Conservation (phyloP, 768 basidiomycete genomes). For the Termitomyces sp. region DNA sequence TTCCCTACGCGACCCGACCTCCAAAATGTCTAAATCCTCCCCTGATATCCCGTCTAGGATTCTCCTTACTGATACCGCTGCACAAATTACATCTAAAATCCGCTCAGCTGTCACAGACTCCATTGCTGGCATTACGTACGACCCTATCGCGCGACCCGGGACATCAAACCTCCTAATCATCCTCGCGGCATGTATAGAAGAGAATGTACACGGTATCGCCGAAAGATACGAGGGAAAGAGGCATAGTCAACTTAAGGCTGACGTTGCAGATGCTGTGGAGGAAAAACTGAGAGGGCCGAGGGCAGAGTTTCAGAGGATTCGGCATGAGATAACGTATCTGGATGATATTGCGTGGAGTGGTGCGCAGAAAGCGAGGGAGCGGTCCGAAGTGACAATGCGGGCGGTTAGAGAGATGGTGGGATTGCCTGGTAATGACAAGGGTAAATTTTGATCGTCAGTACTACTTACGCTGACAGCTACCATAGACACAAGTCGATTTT, state of each 20-base stretch:
- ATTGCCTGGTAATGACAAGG: conserved; percentile 12
- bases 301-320: conserved; percentile 60
- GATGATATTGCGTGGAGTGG: conserved; percentile 58
- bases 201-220: conserved; percentile 39
- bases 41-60: conserved; percentile 77
- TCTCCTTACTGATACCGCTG: conserved; percentile 69
- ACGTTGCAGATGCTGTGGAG: conserved; percentile 70
- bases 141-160: conserved; percentile 76
- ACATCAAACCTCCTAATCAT: conserved; percentile 79
- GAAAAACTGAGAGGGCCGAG: conserved; percentile 62
- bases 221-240: conserved; percentile 46
- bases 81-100: conserved; percentile 63
- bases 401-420: conserved; percentile 70
- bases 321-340: conserved; percentile 55
- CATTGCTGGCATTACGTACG: conserved; percentile 65
- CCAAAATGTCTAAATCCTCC: conserved; percentile 96
- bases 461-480: not conserved
- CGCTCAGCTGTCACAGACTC: conserved; percentile 85
- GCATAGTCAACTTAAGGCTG: conserved; percentile 65
- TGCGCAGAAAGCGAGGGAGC: conserved; percentile 50
- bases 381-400: conserved; percentile 58
- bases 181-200: conserved; percentile 63
- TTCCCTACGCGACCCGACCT: conserved; percentile 76
- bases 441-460: not conserved
- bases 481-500: not conserved